Evolutionary conservation across 1,139 yeast species (phyloP).

Genomic region (Debaryomyces psychrophilus): DNA sequence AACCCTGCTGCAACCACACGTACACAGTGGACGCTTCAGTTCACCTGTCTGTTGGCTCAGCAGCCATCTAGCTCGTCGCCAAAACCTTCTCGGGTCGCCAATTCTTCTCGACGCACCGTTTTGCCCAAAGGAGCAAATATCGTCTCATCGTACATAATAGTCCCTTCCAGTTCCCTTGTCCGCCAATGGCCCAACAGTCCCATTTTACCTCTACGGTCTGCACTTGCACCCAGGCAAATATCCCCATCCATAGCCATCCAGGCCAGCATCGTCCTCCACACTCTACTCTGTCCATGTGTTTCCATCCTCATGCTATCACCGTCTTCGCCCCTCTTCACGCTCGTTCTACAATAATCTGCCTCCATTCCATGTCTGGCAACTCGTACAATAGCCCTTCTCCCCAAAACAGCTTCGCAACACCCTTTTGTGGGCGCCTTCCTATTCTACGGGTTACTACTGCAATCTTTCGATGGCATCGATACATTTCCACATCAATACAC

Average conservation of each 20-base stretch:
- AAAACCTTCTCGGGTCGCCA: not conserved
- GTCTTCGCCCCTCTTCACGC: not conserved
- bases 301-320: no score
- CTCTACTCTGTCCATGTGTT: not conserved
- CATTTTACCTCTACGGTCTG: no score
- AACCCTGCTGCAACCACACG: not conserved
- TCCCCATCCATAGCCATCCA: no score
- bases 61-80: not conserved
- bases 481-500: not conserved
- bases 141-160: not conserved
- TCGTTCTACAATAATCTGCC: not conserved
- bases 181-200: no score
- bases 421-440: constrained; percentile 1
- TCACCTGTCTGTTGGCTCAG: not conserved
- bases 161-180: not conserved
- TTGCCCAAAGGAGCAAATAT: constrained; percentile 1
- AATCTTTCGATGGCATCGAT: not conserved
- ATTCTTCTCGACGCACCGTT: not conserved
- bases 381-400: not conserved
- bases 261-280: not conserved
- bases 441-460: constrained; percentile 2
- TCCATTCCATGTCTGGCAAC: not conserved
- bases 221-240: no score
- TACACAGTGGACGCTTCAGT: not conserved
- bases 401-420: constrained; percentile 1